Conservation (phyloP, 1,139 yeast species). For the Martiniozyma asiatica region DNA sequence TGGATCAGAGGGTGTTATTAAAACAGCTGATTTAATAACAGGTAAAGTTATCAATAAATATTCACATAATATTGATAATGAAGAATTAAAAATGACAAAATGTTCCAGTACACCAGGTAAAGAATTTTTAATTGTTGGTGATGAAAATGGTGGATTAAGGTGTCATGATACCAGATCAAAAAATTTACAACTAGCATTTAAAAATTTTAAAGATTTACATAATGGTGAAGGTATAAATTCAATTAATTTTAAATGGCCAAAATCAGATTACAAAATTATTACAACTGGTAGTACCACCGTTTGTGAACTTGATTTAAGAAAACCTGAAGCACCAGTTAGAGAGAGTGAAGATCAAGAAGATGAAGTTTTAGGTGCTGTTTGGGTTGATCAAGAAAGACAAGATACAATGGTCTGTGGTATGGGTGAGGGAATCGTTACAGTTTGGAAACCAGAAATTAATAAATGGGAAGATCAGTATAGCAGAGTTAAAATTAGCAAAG, state of each 20-base stretch:
- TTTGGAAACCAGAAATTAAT: constrained; percentile 67
- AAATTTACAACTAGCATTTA: constrained; percentile 27
- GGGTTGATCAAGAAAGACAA: constrained; percentile 50
- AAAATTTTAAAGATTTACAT: constrained; percentile 39
- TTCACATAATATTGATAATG: too few species aligned
- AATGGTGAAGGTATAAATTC: constrained; percentile 54
- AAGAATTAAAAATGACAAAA: constrained; percentile 40
- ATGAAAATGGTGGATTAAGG: constrained; percentile 59
- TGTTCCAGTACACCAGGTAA: constrained; percentile 53
- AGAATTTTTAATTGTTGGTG: constrained; percentile 60
- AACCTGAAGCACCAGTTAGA: constrained; percentile 31
- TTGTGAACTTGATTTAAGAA: constrained; percentile 68
- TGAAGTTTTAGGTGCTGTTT: constrained; percentile 68
- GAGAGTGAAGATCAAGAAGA: constrained; percentile 88
- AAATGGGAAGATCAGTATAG: constrained; percentile 66
- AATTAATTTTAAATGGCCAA: constrained; percentile 52
- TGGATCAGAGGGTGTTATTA: constrained; percentile 73
- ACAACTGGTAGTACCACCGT: constrained; percentile 78
- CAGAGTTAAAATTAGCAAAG: constrained; percentile 58
- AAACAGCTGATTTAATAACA: constrained; percentile 57
- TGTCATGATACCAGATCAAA: constrained; percentile 45
- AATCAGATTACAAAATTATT: constrained; percentile 70
- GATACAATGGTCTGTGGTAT: constrained; percentile 56
- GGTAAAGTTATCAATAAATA: constrained; percentile 66
- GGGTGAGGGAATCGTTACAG: constrained; percentile 85